Percentiles rank a stretch among this genome's conserved stretches.
These are phyloP conservation scores for Camelina neglecta DNA, from an alignment of 345 rosid species.

Conservation along the genomic window DNA sequence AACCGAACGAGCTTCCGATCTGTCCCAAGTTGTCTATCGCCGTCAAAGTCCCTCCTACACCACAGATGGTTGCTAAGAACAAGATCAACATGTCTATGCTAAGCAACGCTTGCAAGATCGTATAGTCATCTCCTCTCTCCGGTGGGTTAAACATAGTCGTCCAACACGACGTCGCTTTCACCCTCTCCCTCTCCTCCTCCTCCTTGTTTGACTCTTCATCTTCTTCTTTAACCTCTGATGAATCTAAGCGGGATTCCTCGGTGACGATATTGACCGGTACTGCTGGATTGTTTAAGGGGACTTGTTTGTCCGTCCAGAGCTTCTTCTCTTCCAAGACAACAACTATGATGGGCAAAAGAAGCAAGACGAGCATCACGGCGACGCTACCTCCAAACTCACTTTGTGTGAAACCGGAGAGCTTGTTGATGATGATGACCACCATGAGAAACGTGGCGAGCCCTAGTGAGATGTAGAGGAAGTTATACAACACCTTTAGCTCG, in stretches of 20 bases:
- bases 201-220: background rate
- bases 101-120: slow-evolving; percentile 60
- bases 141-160: slow-evolving; percentile 31
- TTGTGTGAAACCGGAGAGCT: slow-evolving; percentile 46
- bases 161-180: slow-evolving; percentile 39
- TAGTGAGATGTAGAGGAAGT: slow-evolving; percentile 53
- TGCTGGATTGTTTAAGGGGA: slow-evolving; percentile 36
- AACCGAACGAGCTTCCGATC: slow-evolving; percentile 51
- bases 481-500: slow-evolving; percentile 53
- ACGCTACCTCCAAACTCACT: slow-evolving; percentile 50
- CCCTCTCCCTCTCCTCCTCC: slow-evolving; percentile 4
- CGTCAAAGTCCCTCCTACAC: slow-evolving; percentile 56
- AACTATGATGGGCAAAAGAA: slow-evolving; percentile 51
- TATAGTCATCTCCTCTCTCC: slow-evolving; percentile 60
- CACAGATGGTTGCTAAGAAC: slow-evolving; percentile 53
- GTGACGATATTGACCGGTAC: slow-evolving; percentile 40
- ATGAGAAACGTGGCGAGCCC: slow-evolving; percentile 58
- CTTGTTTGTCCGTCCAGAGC: slow-evolving; percentile 43
- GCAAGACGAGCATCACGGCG: slow-evolving; percentile 42
- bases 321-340: slow-evolving; percentile 54
- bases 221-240: slow-evolving; percentile 5
- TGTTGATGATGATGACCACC: slow-evolving; percentile 48
- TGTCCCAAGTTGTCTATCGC: slow-evolving; percentile 58
- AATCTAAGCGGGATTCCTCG: slow-evolving; percentile 26
- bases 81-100: slow-evolving; percentile 60